Evolutionary conservation across 75 land plant species (phyloP), one percentile per base, ranked within the genome.

Genomic region (Selaginella moellendorffii): DNA sequence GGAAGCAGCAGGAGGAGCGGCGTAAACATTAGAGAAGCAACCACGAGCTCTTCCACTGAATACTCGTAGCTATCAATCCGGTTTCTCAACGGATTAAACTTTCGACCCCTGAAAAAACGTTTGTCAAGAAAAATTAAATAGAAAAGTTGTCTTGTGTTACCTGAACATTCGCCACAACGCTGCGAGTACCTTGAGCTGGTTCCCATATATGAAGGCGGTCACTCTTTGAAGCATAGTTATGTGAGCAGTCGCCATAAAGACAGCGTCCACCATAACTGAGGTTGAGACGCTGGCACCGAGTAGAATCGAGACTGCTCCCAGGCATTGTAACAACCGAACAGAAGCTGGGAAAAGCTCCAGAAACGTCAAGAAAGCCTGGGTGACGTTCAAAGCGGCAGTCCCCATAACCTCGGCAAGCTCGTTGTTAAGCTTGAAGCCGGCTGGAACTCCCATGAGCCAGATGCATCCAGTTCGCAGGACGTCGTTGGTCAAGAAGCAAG

Each of bases 371-470:
- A 86, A 92, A 1, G 90, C 81, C 77, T 95, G 99, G 63, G 86
- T 85, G 17, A 80, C 78, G 79, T 83, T 91, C 22, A 95, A 77
- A 52, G 88, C 83, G 18, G 85, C 65, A 62, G 81, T 80, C 56
- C 99, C 96, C 71, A 95, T 68, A 54, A 73, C 53, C 51, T 68
- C 74, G 1, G 99, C 96, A 56, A 95, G 75, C 64, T 95, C 87
- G 14, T 79, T 90, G 61, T 95, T 95, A 24, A 95, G 74, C 71
- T 95, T 95, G 67, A 95, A 95, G 24, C 99, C 99, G 26, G 99
- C 99, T 24, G 99, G 99, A 23, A 79, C 96, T 56, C 90, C 99
- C 96, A 95, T 95, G 65, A 95, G 69, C 99, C 99, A 95, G 27
- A 84, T 85, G 79, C 85, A 89, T 58, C 99, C 96, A 31, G 90